Evolutionary conservation across 441 rosid genomes (phyloP), one percentile per base, ranked within the genome.

Genomic region (Syzygium syzygioides): DNA sequence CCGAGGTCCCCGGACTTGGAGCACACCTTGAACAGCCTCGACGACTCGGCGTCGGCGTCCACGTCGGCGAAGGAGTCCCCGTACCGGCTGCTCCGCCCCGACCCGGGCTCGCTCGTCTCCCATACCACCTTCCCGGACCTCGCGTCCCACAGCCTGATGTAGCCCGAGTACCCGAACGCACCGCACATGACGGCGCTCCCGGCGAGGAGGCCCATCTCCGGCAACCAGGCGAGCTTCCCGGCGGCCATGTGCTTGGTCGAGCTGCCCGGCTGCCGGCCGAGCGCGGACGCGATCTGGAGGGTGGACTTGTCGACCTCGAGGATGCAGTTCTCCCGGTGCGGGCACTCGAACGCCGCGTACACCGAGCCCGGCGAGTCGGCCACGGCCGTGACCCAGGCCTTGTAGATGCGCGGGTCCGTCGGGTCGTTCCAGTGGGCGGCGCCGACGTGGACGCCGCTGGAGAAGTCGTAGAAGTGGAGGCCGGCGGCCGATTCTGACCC

Each of bases 51-150:
- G 87, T 98, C 98, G 0, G 93, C 96, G 62, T 93, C 98, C 60
- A 94, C 94, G 64, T 98, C 98, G 1, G 99, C 98, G 55, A 98
- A 95, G 1, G 99, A 91, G 88, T 98, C 99, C 20, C 99, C 99
- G 88, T 90, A 96, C 91, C 99, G 91, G 88, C 96, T 96, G 92
- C 98, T 97, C 71, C 99, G 94, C 18, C 99, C 99, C 14, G 98
- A 94, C 3, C 99, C 99, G 26, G 99, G 99, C 94, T 98, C 99
- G 88, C 85, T 96, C 41, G 98, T 95, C 88, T 97, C 98, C 99
- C 99, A 98, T 10, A 95, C 94, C 87, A 96, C 94, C 30, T 57
- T 86, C 25, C 92, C 91, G 2, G 94, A 84, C 89, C 98, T 91
- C 2, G 98, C 95, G 87, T 98, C 99, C 99, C 99, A 97, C 19